Conservation (phyloP, 2,329 filamentous ascomycete genomes). For the Pseudocercospora cruenta region DNA sequence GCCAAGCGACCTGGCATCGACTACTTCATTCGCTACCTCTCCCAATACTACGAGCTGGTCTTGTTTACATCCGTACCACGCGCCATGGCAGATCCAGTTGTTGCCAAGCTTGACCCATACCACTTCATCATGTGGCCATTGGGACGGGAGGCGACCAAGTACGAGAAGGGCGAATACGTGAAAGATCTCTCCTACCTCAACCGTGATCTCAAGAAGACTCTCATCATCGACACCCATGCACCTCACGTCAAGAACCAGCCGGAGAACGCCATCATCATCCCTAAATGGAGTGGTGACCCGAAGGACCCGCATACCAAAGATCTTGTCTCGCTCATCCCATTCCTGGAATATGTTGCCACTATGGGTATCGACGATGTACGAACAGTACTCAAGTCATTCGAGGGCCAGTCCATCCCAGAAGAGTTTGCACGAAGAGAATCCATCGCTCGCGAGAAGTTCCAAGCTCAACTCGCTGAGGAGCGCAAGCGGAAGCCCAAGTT, state of each 20-base stretch:
- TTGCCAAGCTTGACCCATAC: constrained; percentile 93
- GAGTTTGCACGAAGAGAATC: constrained; percentile 91
- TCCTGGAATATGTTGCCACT: constrained; percentile 94
- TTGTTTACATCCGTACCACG: constrained; percentile 90
- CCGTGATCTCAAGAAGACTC: constrained; percentile 90
- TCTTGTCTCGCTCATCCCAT: constrained; percentile 86
- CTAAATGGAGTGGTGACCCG: constrained; percentile 84
- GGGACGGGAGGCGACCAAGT: constrained; percentile 95
- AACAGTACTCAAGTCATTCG: constrained; percentile 56
- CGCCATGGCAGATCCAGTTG: constrained; percentile 80
- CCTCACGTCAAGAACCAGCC: constrained; percentile 85
- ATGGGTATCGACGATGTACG: constrained; percentile 87
- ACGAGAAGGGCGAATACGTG: constrained; percentile 92
- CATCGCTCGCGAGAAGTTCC: constrained; percentile 80
- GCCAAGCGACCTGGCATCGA: constrained; percentile 94
- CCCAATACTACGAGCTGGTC: constrained; percentile 97
- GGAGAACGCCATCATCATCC: constrained; percentile 91
- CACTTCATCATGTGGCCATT: constrained; percentile 94
- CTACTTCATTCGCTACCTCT: constrained; percentile 95
- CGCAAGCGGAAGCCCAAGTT: constrained; percentile 63
- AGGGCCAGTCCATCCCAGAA: constrained; percentile 83
- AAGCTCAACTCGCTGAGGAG: constrained; percentile 73
- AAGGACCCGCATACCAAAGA: constrained; percentile 69
- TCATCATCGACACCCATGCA: constrained; percentile 87
- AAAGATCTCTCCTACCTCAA: constrained; percentile 99